phyloP scores from a whole-genome alignment of 208 protist genomes.

The Leishmania braziliensis region DNA sequence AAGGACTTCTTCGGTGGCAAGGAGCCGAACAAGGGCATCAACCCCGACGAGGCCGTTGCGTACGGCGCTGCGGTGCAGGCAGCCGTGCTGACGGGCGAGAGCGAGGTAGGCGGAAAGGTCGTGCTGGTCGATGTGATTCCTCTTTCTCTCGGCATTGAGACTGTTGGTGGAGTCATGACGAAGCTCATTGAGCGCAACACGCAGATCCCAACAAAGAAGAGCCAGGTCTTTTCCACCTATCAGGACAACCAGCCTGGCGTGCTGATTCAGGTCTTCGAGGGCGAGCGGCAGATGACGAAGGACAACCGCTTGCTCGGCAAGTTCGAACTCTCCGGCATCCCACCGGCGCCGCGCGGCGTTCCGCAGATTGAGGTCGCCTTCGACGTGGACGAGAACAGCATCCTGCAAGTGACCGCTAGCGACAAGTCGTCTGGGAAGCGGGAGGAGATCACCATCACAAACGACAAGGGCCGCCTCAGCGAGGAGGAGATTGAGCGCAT shows the following conservation, averaged over 20 bases:
- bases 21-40: slow-evolving; percentile 93
- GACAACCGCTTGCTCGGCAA: slow-evolving; percentile 94
- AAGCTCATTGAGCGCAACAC: slow-evolving; percentile 89
- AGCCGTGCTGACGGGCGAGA: slow-evolving; percentile 87
- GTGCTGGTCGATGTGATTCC: slow-evolving; percentile 90
- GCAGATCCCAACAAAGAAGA: slow-evolving; percentile 83
- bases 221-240: slow-evolving; percentile 87
- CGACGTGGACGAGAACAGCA: slow-evolving; percentile 98
- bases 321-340: slow-evolving; percentile 96
- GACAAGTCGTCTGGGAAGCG: slow-evolving; percentile 96
- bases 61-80: slow-evolving; percentile 98
- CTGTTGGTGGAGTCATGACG: slow-evolving; percentile 95
- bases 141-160: slow-evolving; percentile 95
- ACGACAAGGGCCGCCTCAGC: slow-evolving; percentile 96
- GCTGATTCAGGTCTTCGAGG: slow-evolving; percentile 94
- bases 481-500: slow-evolving; percentile 96
- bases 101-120: slow-evolving; percentile 69
- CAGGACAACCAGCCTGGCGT: slow-evolving; percentile 92
- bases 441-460: slow-evolving; percentile 98
- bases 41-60: slow-evolving; percentile 94
- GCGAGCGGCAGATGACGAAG: slow-evolving; percentile 91
- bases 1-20: slow-evolving; percentile 95
- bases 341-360: slow-evolving; percentile 94
- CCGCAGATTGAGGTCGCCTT: slow-evolving; percentile 98
- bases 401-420: slow-evolving; percentile 95